Evolutionary conservation across 345 rosid species (phyloP).

Genomic region (Arabidopsis arenosa): DNA sequence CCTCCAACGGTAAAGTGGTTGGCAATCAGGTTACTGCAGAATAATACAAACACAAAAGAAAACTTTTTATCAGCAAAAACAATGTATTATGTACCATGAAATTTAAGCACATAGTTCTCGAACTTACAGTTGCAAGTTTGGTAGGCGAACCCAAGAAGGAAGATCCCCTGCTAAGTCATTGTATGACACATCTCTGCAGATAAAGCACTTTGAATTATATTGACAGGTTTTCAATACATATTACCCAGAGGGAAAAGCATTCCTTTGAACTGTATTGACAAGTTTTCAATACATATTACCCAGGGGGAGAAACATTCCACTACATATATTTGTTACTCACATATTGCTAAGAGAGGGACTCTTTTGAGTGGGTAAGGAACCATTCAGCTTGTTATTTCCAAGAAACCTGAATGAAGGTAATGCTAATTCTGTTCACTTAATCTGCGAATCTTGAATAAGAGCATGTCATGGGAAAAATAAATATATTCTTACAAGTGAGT

Average conservation of each 20-base stretch:
- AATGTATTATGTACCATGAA: conserved; percentile 17
- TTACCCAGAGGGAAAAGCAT: conserved; percentile 4
- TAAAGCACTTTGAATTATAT: background rate
- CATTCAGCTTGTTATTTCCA: conserved; percentile 53
- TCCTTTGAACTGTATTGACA: conserved; percentile 4
- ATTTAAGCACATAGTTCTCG: conserved; percentile 15
- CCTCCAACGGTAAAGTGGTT: conserved; percentile 39
- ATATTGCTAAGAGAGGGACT: conserved; percentile 58
- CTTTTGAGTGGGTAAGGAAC: conserved; percentile 63
- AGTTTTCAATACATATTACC: conserved; percentile 3
- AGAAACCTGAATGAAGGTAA: conserved; percentile 58
- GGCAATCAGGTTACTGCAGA: conserved; percentile 44
- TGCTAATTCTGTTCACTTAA: conserved; percentile 20
- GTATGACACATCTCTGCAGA: conserved; percentile 78
- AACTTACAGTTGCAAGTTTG: conserved; percentile 61
- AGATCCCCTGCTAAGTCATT: conserved; percentile 65
- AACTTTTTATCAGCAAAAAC: conserved; percentile 1
- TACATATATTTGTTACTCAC: conserved; percentile 53
- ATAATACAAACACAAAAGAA: background rate
- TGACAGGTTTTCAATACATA: conserved; percentile 3
- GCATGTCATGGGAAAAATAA: background rate
- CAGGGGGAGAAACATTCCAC: conserved; percentile 20
- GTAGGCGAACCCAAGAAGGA: conserved; percentile 69
- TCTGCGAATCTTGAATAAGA: conserved; percentile 1
- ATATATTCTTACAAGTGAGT: conserved; percentile 60